phyloP scores from a whole-genome alignment of 768 basidiomycete genomes.

The Leccinellum rugosiceps region DNA sequence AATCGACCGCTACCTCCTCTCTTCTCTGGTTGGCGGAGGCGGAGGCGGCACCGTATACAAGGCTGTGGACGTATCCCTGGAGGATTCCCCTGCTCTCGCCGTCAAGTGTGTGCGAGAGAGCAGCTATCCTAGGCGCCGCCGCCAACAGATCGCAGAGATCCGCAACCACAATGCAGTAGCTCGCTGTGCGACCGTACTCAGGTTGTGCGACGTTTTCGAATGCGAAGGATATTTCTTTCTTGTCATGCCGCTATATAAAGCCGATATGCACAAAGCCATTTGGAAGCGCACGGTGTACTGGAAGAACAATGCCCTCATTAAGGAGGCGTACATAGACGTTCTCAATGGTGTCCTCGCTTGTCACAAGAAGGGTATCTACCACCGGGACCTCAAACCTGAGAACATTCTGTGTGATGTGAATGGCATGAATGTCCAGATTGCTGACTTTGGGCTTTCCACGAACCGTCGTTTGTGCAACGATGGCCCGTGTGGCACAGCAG shows the following conservation, averaged over 20 bases:
- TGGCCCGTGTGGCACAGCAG: constrained; percentile 56
- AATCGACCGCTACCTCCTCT: constrained; percentile 61
- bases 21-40: constrained; percentile 65
- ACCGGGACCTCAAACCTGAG: constrained; percentile 88
- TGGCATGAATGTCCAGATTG: constrained; percentile 54
- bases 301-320: constrained; percentile 60
- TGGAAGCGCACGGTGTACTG: constrained; percentile 50
- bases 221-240: constrained; percentile 63
- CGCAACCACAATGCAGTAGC: constrained; percentile 45
- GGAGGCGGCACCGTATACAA: constrained; percentile 78
- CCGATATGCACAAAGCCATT: constrained; percentile 63
- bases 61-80: constrained; percentile 51
- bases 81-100: constrained; percentile 47
- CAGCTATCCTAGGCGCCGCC: constrained; percentile 45
- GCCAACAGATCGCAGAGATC: constrained; percentile 70
- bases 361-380: constrained; percentile 67
- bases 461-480: constrained; percentile 41
- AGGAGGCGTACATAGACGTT: constrained; percentile 66
- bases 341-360: constrained; percentile 76
- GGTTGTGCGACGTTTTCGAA: constrained; percentile 57
- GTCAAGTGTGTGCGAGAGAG: constrained; percentile 71
- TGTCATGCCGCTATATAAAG: constrained; percentile 56
- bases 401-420: constrained; percentile 63
- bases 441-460: constrained; percentile 77
- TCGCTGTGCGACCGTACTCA: constrained; percentile 54